Evolutionary conservation across 257 asterid species (phyloP).

Genomic region (Solanum rostratum): DNA sequence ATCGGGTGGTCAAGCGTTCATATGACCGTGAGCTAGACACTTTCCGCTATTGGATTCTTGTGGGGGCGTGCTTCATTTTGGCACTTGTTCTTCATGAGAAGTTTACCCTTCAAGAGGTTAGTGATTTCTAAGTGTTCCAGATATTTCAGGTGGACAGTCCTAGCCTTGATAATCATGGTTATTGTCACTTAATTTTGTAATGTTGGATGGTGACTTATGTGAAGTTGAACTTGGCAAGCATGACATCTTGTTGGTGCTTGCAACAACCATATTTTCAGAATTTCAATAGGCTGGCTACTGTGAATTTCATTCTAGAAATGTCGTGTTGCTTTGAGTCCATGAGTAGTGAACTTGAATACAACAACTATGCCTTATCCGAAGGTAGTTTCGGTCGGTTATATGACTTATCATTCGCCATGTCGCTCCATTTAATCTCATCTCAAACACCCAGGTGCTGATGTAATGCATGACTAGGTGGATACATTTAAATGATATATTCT

Average conservation of each 20-base stretch:
- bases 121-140: slow-evolving; percentile 3
- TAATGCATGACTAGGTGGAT: neutral
- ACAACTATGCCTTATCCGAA: neutral
- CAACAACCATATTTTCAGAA: neutral
- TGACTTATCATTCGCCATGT: neutral
- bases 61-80: slow-evolving; percentile 36
- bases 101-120: slow-evolving; percentile 69
- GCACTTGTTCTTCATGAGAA: slow-evolving; percentile 71
- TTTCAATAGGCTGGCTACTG: neutral
- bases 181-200: neutral
- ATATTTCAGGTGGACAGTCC: neutral
- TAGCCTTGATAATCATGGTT: neutral
- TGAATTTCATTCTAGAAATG: neutral
- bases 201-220: neutral
- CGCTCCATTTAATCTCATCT: neutral
- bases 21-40: slow-evolving; percentile 84
- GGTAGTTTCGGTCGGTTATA: neutral
- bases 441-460: neutral
- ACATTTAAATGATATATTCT: neutral
- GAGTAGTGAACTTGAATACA: neutral
- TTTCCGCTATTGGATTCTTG: slow-evolving; percentile 62
- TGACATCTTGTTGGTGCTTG: neutral
- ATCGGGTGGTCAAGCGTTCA: slow-evolving; percentile 60
- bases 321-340: neutral
- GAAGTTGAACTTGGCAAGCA: neutral